These are phyloP conservation scores for Calonectria pteridis DNA, from an alignment of 2,329 filamentous ascomycete species.

Conservation along the genomic window DNA sequence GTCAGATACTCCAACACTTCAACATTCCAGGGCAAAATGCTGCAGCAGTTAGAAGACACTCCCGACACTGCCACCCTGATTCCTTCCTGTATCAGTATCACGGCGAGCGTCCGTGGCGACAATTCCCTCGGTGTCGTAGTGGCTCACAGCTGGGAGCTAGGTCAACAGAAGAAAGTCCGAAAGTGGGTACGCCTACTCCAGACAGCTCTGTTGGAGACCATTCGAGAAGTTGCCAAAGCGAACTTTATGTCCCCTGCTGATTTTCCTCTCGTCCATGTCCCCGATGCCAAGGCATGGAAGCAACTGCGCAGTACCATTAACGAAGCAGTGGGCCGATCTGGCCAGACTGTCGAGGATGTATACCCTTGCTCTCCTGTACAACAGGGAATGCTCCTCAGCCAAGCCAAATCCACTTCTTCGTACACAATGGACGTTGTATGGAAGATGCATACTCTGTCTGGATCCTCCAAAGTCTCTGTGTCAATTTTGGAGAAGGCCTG, in stretches of 20 bases:
- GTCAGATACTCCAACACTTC: constrained; percentile 7
- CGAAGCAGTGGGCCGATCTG: not conserved
- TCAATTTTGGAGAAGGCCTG: constrained; percentile 8
- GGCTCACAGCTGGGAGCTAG: constrained; percentile 21
- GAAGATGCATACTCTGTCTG: not conserved
- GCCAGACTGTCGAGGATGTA: constrained; percentile 16
- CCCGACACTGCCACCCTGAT: constrained; percentile 4
- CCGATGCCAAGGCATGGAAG: constrained; percentile 15
- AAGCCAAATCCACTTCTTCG: constrained; percentile 7
- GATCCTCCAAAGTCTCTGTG: not conserved
- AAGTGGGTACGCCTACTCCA: constrained; percentile 14
- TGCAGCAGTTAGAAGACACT: constrained; percentile 10
- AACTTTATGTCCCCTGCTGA: constrained; percentile 12
- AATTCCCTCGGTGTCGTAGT: not conserved
- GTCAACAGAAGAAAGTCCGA: constrained; percentile 14
- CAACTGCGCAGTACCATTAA: constrained; percentile 4
- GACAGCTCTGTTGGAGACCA: constrained; percentile 1
- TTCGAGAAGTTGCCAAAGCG: not conserved
- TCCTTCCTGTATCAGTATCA: constrained; percentile 18
- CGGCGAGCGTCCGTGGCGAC: constrained; percentile 4
- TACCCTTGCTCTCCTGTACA: constrained; percentile 24
- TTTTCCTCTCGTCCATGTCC: constrained; percentile 13
- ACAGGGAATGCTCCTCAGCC: constrained; percentile 21
- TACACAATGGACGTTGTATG: constrained; percentile 4
- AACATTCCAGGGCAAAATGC: constrained; percentile 7